Evolutionary conservation across 441 rosid species (phyloP), one percentile per base, ranked within the genome.

Genomic region (Euphorbia schlechtendalii): DNA sequence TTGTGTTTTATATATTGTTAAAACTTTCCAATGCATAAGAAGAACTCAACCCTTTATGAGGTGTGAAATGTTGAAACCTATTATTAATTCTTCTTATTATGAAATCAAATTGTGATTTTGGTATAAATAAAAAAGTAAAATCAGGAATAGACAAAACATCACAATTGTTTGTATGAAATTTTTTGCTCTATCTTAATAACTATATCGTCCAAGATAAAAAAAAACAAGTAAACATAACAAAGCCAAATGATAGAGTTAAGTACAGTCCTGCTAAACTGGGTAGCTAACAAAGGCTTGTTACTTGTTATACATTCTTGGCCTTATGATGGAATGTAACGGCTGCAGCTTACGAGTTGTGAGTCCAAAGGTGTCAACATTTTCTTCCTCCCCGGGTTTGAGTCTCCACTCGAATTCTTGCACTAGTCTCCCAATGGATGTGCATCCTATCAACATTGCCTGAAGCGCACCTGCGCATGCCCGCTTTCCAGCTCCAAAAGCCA

Each of bases 401-500:
- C 75, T 75, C 95, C 92, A 86, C 65, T 84, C 81, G 15, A 84
- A 85, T 70, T 88, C 96, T 75, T 90, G 94, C 17, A 83, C 85
- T 56, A 85, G 72, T 66, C 90, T 84, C 32, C 91, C 96, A 18
- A 92, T 83, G 1, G 86, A 72, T 7, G 80, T 57, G 55, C 88
- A 81, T 27, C 76, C 82, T 61, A 88, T 71, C 41, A 84, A 56
- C 65, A 71, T 74, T 4, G 97, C 97, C 73, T 84, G 87, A 32
- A 85, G 89, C 20, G 95, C 77, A 45, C 99, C 97, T 3, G 96
- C 89, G 22, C 99, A 90, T 4, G 64, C 78, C 74, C 91, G 82
- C 72, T 81, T 88, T 46, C 96, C 96, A 0, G 87, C 83, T 61
- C 96, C 99, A 28, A 93, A 90, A 0, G 97, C 94, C 97, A 93